Conservation (phyloP, 768 basidiomycete genomes). For the Pulveroboletus ravenelii region DNA sequence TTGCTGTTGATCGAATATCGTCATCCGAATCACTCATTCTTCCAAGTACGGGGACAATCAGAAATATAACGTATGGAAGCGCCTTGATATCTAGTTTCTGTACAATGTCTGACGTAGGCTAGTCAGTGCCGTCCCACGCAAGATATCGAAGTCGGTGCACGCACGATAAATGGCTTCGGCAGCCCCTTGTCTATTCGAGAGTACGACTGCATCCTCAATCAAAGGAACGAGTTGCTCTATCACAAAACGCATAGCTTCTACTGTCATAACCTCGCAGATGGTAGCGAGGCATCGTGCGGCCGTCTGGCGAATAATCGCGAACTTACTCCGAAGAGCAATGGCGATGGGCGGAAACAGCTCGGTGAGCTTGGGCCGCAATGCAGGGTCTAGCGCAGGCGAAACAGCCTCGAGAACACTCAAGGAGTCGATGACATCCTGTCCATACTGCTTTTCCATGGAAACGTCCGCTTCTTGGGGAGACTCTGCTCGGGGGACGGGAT, state of each 20-base stretch:
- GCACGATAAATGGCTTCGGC: slow-evolving; percentile 88
- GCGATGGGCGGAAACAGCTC: slow-evolving; percentile 74
- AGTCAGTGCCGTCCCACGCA: slow-evolving; percentile 7
- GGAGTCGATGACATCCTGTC: slow-evolving; percentile 90
- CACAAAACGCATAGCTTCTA: slow-evolving; percentile 85
- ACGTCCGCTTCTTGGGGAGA: slow-evolving; percentile 55
- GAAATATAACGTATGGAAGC: slow-evolving; percentile 92
- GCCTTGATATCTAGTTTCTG: slow-evolving; percentile 90
- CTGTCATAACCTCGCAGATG: slow-evolving; percentile 80
- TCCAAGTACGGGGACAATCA: slow-evolving; percentile 93
- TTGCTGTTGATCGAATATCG: slow-evolving; percentile 86
- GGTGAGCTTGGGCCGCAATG: slow-evolving; percentile 63
- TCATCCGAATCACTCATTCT: slow-evolving; percentile 96
- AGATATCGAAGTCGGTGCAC: slow-evolving; percentile 32
- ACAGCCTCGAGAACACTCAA: slow-evolving; percentile 85
- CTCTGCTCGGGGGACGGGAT: slow-evolving; percentile 33
- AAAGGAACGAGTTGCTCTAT: slow-evolving; percentile 80
- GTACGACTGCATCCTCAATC: slow-evolving; percentile 69
- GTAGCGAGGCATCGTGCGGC: slow-evolving; percentile 86
- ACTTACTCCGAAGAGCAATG: slow-evolving; percentile 76
- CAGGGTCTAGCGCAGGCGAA: slow-evolving; percentile 65
- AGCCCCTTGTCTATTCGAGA: slow-evolving; percentile 81
- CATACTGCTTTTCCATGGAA: slow-evolving; percentile 65
- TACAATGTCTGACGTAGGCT: slow-evolving; percentile 65
- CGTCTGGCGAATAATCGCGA: slow-evolving; percentile 84